Percentiles rank a stretch among this genome's conserved stretches.
These are phyloP conservation scores for Botryotinia globosa DNA, from an alignment of 2,329 filamentous ascomycete genomes.

Conservation along the genomic window DNA sequence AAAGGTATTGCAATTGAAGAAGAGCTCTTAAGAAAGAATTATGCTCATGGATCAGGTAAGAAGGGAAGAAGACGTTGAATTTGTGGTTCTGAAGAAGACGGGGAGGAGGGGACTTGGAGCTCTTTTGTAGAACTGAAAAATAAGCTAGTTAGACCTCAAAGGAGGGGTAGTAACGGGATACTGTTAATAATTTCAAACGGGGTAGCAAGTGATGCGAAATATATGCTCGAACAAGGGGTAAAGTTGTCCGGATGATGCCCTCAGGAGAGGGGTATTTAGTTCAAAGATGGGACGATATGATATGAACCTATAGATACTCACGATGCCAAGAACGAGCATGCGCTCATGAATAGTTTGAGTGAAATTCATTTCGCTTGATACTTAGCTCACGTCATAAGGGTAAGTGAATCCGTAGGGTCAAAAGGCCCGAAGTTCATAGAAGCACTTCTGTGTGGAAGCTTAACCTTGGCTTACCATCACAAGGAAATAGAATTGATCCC, in stretches of 20 bases:
- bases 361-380: not conserved
- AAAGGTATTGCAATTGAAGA: not conserved
- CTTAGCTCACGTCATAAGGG: not conserved
- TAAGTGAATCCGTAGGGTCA: not conserved
- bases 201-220: not conserved
- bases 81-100: not conserved
- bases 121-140: conserved; percentile 1
- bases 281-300: not conserved
- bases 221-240: not conserved
- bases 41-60: not conserved
- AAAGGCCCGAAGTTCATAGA: conserved; percentile 13
- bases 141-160: not conserved
- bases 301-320: not conserved
- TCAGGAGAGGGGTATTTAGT: not conserved
- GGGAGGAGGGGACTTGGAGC: not conserved
- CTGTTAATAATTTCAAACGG: not conserved
- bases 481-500: not conserved
- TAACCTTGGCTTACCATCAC: conserved; percentile 19
- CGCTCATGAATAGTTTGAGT: not conserved
- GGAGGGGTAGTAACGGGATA: not conserved
- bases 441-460: not conserved
- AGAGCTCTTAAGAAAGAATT: not conserved
- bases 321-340: not conserved
- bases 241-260: not conserved
- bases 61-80: not conserved